Percentiles rank a stretch among this genome's conserved stretches.
Conservation (phyloP, 345 rosid species). For the Euphorbia tirucalli region DNA sequence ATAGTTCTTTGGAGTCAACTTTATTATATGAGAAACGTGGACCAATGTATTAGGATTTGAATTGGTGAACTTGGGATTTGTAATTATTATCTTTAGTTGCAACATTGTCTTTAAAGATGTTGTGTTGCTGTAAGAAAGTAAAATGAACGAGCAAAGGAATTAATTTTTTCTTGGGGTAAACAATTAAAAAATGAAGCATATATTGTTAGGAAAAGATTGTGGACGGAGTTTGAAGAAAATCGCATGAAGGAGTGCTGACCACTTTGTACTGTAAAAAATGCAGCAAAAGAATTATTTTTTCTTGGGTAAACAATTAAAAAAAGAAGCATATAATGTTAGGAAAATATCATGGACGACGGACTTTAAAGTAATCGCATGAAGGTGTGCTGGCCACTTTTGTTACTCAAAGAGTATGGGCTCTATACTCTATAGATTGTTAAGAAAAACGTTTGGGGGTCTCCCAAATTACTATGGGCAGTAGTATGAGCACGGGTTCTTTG, state of each 20-base stretch:
- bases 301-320: background rate
- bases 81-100: background rate
- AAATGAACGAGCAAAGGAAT: background rate
- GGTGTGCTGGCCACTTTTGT: background rate
- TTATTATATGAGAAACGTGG: background rate
- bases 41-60: background rate
- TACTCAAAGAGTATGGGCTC: background rate
- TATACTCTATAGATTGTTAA: no score
- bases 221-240: no score
- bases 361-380: background rate
- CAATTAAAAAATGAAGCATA: no score
- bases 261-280: no score
- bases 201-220: no score
- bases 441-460: background rate
- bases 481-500: background rate
- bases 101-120: background rate
- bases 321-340: background rate
- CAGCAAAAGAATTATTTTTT: no score
- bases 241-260: no score
- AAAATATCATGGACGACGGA: background rate
- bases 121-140: background rate
- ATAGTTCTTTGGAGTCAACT: background rate
- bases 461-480: background rate
- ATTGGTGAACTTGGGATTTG: background rate
- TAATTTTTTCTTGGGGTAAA: no score